These are phyloP conservation scores for Zhuliangozyma parablackwelliae DNA, from an alignment of 1,139 yeast species.

Conservation along the genomic window DNA sequence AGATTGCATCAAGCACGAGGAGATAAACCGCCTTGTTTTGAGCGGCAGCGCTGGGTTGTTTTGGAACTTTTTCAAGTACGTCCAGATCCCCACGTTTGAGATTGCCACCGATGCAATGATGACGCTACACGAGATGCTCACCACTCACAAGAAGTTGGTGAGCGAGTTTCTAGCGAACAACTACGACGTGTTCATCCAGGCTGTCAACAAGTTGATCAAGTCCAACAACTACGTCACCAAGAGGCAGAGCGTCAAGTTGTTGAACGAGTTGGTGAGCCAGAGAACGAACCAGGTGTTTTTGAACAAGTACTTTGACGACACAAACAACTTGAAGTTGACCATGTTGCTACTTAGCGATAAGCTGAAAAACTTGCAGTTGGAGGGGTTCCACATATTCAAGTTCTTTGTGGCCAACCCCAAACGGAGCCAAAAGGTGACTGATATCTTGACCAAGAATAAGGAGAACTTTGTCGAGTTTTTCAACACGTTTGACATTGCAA, in stretches of 20 bases:
- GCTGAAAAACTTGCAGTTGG: constrained; percentile 82
- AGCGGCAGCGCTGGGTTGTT: constrained; percentile 40
- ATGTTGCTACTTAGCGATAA: constrained; percentile 87
- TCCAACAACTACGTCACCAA: constrained; percentile 86
- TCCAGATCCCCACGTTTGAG: constrained; percentile 75
- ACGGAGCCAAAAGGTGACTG: constrained; percentile 73
- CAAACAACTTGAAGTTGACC: constrained; percentile 75
- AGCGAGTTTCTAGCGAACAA: constrained; percentile 62
- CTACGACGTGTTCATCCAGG: constrained; percentile 51
- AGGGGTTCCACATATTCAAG: constrained; percentile 90
- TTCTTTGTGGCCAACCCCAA: constrained; percentile 93
- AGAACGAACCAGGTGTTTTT: constrained; percentile 70
- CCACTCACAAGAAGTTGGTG: constrained; percentile 64
- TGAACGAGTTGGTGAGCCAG: constrained; percentile 71
- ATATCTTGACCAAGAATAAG: constrained; percentile 78
- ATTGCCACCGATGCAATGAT: constrained; percentile 87
- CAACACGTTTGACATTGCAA: constrained; percentile 58
- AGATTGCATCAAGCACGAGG: constrained; percentile 81
- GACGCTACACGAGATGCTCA: constrained; percentile 65
- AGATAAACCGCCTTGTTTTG: constrained; percentile 56
- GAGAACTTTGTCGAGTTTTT: constrained; percentile 70
- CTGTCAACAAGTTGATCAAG: constrained; percentile 65
- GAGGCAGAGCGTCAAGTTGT: constrained; percentile 79
- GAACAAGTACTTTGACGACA: constrained; percentile 72
- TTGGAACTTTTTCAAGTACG: constrained; percentile 83